These are phyloP conservation scores for Xylariales sp. DNA, from an alignment of 2,329 filamentous ascomycete genomes.

Conservation along the genomic window DNA sequence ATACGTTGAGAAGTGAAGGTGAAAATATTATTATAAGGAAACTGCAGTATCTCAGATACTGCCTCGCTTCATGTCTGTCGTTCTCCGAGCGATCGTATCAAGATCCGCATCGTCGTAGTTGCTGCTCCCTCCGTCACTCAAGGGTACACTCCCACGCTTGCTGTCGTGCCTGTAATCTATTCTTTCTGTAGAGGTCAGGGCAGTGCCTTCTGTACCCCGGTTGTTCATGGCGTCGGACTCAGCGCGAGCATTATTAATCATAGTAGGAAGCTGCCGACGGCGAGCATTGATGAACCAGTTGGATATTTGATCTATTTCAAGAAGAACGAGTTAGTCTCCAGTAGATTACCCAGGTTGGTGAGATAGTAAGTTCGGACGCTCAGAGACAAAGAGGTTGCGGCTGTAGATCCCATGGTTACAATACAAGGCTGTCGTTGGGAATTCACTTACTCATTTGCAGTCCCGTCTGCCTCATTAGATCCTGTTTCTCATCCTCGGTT, in stretches of 20 bases:
- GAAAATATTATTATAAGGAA: background rate
- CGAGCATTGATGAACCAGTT: conserved; percentile 82
- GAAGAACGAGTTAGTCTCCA: conserved; percentile 15
- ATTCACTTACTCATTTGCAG: conserved; percentile 69
- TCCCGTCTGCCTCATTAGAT: conserved; percentile 70
- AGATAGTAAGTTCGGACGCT: too few species aligned
- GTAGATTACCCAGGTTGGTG: too few species aligned
- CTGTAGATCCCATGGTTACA: too few species aligned
- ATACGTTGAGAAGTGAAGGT: background rate
- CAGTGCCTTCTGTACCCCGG: conserved; percentile 29
- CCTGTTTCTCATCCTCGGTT: conserved; percentile 82
- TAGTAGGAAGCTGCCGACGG: conserved; percentile 57
- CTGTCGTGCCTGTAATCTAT: conserved; percentile 30
- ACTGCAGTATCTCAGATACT: conserved; percentile 31
- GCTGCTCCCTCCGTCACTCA: conserved; percentile 44
- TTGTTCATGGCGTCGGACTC: conserved; percentile 44
- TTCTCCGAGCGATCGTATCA: conserved; percentile 25
- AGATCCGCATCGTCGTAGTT: conserved; percentile 39
- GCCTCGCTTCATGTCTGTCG: conserved; percentile 36
- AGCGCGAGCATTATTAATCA: conserved; percentile 53
- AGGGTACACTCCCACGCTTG: conserved; percentile 30
- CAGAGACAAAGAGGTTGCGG: too few species aligned
- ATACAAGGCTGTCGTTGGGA: background rate
- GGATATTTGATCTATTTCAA: conserved; percentile 58
- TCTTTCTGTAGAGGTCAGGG: conserved; percentile 32